Conservation (phyloP, 768 basidiomycete species). For the Panaeolus cyanescens region DNA sequence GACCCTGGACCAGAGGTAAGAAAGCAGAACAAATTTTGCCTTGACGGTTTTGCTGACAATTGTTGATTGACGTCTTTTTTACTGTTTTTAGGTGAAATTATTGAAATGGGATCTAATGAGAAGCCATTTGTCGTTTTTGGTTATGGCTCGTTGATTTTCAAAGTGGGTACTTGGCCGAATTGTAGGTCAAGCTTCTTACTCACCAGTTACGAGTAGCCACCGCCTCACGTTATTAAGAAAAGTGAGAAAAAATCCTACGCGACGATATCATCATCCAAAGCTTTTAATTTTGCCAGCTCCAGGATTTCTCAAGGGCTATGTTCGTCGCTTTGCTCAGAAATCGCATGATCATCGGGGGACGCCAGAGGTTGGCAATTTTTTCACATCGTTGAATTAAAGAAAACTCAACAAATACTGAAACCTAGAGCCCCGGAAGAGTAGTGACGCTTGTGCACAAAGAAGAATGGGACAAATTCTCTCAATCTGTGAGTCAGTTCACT, state of each 20-base stretch:
- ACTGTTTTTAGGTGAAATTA: neutral
- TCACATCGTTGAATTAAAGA: neutral
- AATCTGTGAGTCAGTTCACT: slow-evolving; percentile 46
- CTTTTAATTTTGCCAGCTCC: slow-evolving; percentile 42
- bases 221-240: slow-evolving; percentile 73
- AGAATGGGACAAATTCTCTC: slow-evolving; percentile 82
- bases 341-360: slow-evolving; percentile 95
- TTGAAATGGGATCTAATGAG: neutral
- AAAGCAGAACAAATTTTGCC: no score
- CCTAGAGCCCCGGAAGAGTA: slow-evolving; percentile 81
- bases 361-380: slow-evolving; percentile 49
- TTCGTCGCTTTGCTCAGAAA: slow-evolving; percentile 86
- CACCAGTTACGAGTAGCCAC: slow-evolving; percentile 53
- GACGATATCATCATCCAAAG: neutral
- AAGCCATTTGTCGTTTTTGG: slow-evolving; percentile 78
- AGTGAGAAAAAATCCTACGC: slow-evolving; percentile 36
- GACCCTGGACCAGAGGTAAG: no score
- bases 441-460: slow-evolving; percentile 88
- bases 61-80: no score
- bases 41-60: no score
- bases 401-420: neutral
- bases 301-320: slow-evolving; percentile 89
- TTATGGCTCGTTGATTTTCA: slow-evolving; percentile 93
- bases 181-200: neutral
- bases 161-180: slow-evolving; percentile 43